Evolutionary conservation across 768 basidiomycete species (phyloP).

Genomic region (Lepiota brunneoincarnata): DNA sequence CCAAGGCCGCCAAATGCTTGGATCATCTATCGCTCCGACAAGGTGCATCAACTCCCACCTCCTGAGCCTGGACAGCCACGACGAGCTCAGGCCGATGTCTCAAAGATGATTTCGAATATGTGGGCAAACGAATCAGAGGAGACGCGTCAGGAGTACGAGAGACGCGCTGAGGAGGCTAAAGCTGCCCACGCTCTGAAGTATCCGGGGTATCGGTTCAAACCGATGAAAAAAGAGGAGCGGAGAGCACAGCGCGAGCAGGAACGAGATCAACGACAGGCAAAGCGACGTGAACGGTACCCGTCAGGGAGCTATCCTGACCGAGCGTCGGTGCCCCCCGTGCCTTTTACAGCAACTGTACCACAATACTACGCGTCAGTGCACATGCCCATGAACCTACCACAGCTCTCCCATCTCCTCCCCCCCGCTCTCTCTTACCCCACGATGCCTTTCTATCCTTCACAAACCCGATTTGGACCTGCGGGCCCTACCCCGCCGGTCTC

Average conservation of each 20-base stretch:
- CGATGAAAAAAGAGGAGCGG: constrained; percentile 52
- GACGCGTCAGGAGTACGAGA: constrained; percentile 50
- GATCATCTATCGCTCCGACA: constrained; percentile 76
- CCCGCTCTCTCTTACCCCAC: constrained; percentile 17
- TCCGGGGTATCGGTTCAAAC: constrained; percentile 57
- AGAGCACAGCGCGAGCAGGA: constrained; percentile 38
- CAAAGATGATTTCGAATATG: constrained; percentile 56
- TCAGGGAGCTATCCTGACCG: constrained; percentile 11
- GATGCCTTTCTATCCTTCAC: constrained; percentile 18
- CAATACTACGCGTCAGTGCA: constrained; percentile 15
- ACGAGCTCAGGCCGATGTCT: constrained; percentile 60
- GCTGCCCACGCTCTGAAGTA: constrained; percentile 47
- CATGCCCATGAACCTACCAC: constrained; percentile 13
- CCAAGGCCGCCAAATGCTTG: constrained; percentile 81
- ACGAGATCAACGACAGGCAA: constrained; percentile 28
- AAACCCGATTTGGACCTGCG: constrained; percentile 30
- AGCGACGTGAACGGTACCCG: constrained; percentile 16
- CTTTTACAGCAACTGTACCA: constrained; percentile 12
- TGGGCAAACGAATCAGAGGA: constrained; percentile 57
- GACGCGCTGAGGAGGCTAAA: constrained; percentile 50
- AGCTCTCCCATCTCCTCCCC: constrained; percentile 1
- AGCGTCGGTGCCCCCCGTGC: constrained; percentile 15
- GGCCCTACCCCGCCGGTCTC: constrained; percentile 57
- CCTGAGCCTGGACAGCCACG: constrained; percentile 28
- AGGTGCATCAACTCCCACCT: constrained; percentile 41